phyloP scores from a whole-genome alignment of 2,329 filamentous ascomycete genomes.

The Diaporthe caulivora region DNA sequence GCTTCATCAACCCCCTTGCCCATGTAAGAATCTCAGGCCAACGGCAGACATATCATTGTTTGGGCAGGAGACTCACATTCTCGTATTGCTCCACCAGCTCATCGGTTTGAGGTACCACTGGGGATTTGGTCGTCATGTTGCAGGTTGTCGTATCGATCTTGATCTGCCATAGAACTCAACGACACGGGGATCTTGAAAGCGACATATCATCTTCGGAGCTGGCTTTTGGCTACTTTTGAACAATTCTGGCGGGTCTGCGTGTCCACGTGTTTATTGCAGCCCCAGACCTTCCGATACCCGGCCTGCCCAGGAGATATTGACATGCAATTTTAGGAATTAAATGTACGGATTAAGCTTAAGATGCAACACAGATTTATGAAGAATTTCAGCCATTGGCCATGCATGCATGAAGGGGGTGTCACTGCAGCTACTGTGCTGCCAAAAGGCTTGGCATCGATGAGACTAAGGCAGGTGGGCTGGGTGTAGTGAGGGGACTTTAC shows the following conservation, averaged over 20 bases:
- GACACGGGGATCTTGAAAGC: background rate
- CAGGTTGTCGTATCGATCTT: background rate
- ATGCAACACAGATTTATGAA: background rate
- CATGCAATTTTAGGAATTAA: slow-evolving; percentile 8
- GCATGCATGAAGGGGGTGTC: background rate
- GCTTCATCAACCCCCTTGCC: background rate
- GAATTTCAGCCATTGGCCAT: background rate
- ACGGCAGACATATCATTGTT: fast-evolving
- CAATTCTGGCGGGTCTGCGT: background rate
- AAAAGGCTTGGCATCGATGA: slow-evolving; percentile 1
- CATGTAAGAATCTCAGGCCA: background rate
- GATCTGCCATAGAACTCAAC: background rate
- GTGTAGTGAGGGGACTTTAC: slow-evolving; percentile 9
- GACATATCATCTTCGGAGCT: background rate
- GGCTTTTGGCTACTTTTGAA: background rate
- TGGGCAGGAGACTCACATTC: background rate
- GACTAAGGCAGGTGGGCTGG: background rate
- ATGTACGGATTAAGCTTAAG: background rate
- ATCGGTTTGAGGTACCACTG: background rate
- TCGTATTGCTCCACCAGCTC: slow-evolving; percentile 7
- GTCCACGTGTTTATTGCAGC: background rate
- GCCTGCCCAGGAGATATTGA: background rate
- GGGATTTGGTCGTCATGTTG: background rate
- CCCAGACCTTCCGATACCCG: background rate
- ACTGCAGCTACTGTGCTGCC: background rate